phyloP scores from a whole-genome alignment of 75 land plant genomes.

The Larix kaempferi region DNA sequence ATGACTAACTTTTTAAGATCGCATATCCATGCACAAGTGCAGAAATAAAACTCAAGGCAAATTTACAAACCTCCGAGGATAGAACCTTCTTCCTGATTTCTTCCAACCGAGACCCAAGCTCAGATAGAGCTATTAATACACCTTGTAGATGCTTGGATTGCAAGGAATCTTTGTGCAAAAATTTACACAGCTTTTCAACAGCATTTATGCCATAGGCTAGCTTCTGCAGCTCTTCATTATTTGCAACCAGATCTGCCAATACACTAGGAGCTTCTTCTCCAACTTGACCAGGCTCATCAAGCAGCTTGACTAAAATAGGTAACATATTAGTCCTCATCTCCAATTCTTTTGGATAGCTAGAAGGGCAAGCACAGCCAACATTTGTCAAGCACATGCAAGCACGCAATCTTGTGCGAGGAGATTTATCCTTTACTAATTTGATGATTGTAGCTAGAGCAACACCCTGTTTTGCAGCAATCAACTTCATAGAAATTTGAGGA shows the following conservation, averaged over 20 bases:
- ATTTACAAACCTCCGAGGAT: slow-evolving; percentile 34
- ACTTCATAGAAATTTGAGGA: slow-evolving; percentile 35
- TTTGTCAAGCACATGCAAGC: slow-evolving; percentile 73
- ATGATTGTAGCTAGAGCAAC: slow-evolving; percentile 46
- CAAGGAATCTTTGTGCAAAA: slow-evolving; percentile 38
- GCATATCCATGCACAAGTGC: too few relatives aligned
- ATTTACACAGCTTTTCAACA: slow-evolving; percentile 67
- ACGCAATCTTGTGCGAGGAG: slow-evolving; percentile 71
- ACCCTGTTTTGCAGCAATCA: slow-evolving; percentile 50
- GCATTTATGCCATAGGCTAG: slow-evolving; percentile 56
- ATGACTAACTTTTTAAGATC: too few relatives aligned
- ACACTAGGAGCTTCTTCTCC: slow-evolving; percentile 88
- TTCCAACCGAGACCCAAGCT: slow-evolving; percentile 76
- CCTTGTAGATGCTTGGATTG: slow-evolving; percentile 65
- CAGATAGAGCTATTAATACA: slow-evolving; percentile 72
- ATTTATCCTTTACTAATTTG: slow-evolving; percentile 61
- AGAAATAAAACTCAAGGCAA: neutral
- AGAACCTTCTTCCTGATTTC: slow-evolving; percentile 62
- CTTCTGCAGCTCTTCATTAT: slow-evolving; percentile 78
- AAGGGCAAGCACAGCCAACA: slow-evolving; percentile 56
- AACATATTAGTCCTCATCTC: slow-evolving; percentile 61
- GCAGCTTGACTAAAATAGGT: slow-evolving; percentile 56
- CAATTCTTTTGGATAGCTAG: slow-evolving; percentile 43
- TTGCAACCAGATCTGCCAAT: slow-evolving; percentile 62
- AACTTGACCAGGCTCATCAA: slow-evolving; percentile 80